Conservation (phyloP, 352 stramenopile species). For the Phytopythium ostracodes region DNA sequence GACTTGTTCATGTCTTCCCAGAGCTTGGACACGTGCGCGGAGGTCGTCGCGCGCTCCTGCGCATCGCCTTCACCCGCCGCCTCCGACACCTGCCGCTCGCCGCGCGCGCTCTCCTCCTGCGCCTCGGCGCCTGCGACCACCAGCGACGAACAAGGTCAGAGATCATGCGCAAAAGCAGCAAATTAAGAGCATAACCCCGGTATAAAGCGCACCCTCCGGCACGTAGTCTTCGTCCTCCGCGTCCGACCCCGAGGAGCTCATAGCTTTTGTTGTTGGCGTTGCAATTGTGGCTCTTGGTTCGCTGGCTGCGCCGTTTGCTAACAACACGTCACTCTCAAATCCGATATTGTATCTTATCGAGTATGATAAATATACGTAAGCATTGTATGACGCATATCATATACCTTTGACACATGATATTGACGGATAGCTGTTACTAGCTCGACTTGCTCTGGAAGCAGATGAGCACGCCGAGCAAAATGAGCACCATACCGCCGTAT, state of each 20-base stretch:
- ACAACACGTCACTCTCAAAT: not conserved
- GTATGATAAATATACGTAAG: not conserved
- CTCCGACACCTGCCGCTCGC: too few species aligned
- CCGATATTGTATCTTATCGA: too few species aligned
- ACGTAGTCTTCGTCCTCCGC: slow-evolving; percentile 74
- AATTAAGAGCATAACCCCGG: not conserved
- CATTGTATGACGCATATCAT: not conserved
- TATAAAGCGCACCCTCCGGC: slow-evolving; percentile 35
- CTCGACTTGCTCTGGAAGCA: slow-evolving; percentile 60
- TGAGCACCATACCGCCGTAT: slow-evolving; percentile 57
- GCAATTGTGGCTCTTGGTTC: slow-evolving; percentile 4
- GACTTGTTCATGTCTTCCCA: slow-evolving; percentile 67
- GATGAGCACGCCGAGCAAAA: slow-evolving; percentile 56
- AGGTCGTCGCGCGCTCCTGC: slow-evolving; percentile 19
- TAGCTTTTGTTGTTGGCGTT: slow-evolving; percentile 11
- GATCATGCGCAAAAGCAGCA: not conserved
- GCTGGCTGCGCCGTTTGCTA: not conserved
- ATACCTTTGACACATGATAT: not conserved
- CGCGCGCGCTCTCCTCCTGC: slow-evolving; percentile 8
- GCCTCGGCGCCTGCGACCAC: not conserved
- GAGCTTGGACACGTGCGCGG: slow-evolving; percentile 37
- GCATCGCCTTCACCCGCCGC: not conserved
- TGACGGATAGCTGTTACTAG: not conserved
- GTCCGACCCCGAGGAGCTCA: slow-evolving; percentile 54
- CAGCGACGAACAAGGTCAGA: not conserved